Percentiles rank a stretch among this genome's conserved stretches.
Evolutionary conservation across 2,329 filamentous ascomycete genomes (phyloP).

Genomic region (Alternaria rosae): DNA sequence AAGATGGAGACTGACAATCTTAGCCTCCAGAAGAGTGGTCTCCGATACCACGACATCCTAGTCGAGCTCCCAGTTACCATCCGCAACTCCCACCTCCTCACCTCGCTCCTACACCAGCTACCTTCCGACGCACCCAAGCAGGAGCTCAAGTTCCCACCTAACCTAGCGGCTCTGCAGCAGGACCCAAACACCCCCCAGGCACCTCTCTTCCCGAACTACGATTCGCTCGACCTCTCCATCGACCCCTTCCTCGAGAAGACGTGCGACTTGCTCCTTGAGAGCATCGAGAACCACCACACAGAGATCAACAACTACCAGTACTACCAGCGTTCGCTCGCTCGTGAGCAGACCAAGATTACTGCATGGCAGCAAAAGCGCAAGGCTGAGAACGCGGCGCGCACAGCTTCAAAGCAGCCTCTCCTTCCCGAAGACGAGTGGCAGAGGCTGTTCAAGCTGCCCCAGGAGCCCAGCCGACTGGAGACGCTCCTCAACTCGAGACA

Average conservation of each 20-base stretch:
- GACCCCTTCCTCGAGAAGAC: constrained; percentile 99
- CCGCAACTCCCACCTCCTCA: constrained; percentile 97
- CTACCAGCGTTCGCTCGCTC: constrained; percentile 91
- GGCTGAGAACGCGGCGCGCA: constrained; percentile 87
- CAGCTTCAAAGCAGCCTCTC: constrained; percentile 83
- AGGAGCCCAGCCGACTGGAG: constrained; percentile 91
- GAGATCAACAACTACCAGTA: constrained; percentile 99
- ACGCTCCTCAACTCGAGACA: constrained; percentile 94
- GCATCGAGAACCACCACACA: constrained; percentile 97
- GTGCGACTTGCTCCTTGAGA: constrained; percentile 92
- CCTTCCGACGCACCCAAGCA: constrained; percentile 70
- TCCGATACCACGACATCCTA: constrained; percentile 93
- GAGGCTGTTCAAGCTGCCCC: constrained; percentile 95
- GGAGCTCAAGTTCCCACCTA: constrained; percentile 77
- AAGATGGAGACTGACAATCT: constrained; percentile 19
- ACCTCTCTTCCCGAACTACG: constrained; percentile 86
- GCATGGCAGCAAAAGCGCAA: constrained; percentile 98
- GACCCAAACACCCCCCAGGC: constrained; percentile 64
- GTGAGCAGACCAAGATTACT: constrained; percentile 95
- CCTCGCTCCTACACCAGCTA: constrained; percentile 91
- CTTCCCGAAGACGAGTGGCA: constrained; percentile 99
- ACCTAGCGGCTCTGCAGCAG: constrained; percentile 77
- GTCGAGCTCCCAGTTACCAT: constrained; percentile 87
- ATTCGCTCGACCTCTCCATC: constrained; percentile 89
- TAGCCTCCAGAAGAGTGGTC: constrained; percentile 91